phyloP scores from a whole-genome alignment of 768 basidiomycete genomes.

The Macrolepiota dolichaula region DNA sequence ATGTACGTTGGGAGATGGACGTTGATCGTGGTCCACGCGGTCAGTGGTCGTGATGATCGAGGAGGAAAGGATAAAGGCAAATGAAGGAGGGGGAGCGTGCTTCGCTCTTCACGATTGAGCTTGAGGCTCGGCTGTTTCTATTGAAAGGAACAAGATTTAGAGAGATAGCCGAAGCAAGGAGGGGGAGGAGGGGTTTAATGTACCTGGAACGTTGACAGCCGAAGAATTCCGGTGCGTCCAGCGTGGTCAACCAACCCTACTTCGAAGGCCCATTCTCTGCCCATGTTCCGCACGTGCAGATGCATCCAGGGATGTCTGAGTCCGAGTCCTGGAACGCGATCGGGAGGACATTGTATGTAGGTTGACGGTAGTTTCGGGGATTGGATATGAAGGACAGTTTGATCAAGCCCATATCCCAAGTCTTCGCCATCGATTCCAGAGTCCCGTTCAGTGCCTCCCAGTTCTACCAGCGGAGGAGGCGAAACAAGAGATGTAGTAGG shows the following conservation, averaged over 20 bases:
- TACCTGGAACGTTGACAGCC: conserved; percentile 85
- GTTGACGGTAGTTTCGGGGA: conserved; percentile 48
- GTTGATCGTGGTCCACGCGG: conserved; percentile 65
- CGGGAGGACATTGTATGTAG: no score
- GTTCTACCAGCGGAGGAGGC: conserved; percentile 26
- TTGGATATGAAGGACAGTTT: conserved; percentile 77
- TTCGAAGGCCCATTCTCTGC: conserved; percentile 72
- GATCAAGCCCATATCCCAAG: conserved; percentile 41
- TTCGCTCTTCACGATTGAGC: not conserved
- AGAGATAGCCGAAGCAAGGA: no score
- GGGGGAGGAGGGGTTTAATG: not conserved
- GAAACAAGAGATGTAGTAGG: conserved; percentile 43
- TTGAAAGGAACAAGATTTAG: not conserved
- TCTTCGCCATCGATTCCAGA: conserved; percentile 18
- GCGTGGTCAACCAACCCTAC: conserved; percentile 62
- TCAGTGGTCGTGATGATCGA: conserved; percentile 52
- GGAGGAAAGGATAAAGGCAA: conserved; percentile 70
- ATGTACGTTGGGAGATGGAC: conserved; percentile 60
- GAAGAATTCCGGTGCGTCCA: conserved; percentile 55
- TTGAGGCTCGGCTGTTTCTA: not conserved
- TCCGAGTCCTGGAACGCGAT: no score
- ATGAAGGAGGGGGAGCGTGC: conserved; percentile 42
- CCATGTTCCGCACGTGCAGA: conserved; percentile 61
- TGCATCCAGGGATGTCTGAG: conserved; percentile 55
- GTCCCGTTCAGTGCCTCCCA: conserved; percentile 20